Percentiles rank a stretch among this genome's conserved stretches.
Conservation (phyloP, 2,329 filamentous ascomycete species). For the Talaromyces islandicus region DNA sequence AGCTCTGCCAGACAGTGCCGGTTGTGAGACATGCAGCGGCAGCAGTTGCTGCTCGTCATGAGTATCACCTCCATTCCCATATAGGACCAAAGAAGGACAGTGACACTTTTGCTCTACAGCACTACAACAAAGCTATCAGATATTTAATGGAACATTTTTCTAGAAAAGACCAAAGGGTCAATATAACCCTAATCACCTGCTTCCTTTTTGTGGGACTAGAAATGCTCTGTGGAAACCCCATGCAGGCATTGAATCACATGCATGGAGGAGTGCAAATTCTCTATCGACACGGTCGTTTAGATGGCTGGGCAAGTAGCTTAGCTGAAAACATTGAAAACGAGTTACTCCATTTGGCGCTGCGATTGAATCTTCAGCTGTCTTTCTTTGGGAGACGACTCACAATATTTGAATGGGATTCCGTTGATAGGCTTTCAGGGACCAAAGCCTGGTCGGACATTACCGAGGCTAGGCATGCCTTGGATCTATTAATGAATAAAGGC, state of each 20-base stretch:
- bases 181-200: conserved; percentile 16
- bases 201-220: conserved; percentile 19
- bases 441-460: not conserved
- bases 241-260: conserved; percentile 17
- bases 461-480: not conserved
- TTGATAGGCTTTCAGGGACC: not conserved
- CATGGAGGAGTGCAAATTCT: conserved; percentile 17
- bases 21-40: conserved; percentile 46
- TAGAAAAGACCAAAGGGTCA: not conserved
- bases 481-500: not conserved
- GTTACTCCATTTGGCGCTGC: conserved; percentile 13
- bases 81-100: not conserved
- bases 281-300: not conserved
- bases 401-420: conserved; percentile 3
- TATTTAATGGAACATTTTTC: conserved; percentile 25
- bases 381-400: conserved; percentile 14
- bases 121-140: conserved; percentile 47
- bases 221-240: conserved; percentile 14
- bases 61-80: conserved; percentile 17
- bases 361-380: conserved; percentile 17
- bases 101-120: conserved; percentile 34
- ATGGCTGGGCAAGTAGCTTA: not conserved
- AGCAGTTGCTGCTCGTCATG: conserved; percentile 46
- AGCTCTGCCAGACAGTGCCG: conserved; percentile 41
- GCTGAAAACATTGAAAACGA: conserved; percentile 9